These are phyloP conservation scores for Paraphaeosphaeria minitans DNA, from an alignment of 2,329 filamentous ascomycete species.

Conservation along the genomic window DNA sequence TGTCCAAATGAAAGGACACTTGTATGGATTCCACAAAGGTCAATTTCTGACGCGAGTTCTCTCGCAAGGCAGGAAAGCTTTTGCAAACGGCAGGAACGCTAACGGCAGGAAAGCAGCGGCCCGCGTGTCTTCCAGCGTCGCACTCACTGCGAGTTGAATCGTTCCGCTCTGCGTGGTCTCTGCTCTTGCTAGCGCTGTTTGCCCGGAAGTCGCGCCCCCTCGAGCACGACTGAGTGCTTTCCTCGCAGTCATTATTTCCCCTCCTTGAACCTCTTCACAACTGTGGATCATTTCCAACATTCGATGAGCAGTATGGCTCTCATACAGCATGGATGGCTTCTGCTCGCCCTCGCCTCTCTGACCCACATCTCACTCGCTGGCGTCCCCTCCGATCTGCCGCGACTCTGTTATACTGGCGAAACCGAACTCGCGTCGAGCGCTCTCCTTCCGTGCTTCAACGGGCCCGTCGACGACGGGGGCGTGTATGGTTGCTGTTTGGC, in stretches of 20 bases:
- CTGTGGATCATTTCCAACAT: background rate
- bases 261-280: background rate
- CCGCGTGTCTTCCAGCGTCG: background rate
- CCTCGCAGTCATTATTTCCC: background rate
- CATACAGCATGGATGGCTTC: background rate
- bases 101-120: background rate
- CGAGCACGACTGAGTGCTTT: background rate
- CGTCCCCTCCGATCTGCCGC: background rate
- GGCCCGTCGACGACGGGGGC: background rate
- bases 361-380: background rate
- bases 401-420: slow-evolving; percentile 22
- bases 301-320: background rate
- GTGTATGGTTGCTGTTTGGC: slow-evolving; percentile 24
- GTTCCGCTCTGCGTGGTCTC: background rate
- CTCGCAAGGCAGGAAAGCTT: background rate
- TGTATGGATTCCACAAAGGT: background rate
- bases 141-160: background rate
- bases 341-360: background rate
- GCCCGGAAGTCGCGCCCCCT: background rate
- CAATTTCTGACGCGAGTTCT: background rate
- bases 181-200: background rate
- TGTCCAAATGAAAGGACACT: background rate
- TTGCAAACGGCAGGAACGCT: slow-evolving; percentile 7
- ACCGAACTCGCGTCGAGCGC: slow-evolving; percentile 19
- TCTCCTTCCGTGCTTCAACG: slow-evolving; percentile 25